These are phyloP conservation scores for Malus sylvestris DNA, from an alignment of 306 rosid genomes.

Conservation along the genomic window DNA sequence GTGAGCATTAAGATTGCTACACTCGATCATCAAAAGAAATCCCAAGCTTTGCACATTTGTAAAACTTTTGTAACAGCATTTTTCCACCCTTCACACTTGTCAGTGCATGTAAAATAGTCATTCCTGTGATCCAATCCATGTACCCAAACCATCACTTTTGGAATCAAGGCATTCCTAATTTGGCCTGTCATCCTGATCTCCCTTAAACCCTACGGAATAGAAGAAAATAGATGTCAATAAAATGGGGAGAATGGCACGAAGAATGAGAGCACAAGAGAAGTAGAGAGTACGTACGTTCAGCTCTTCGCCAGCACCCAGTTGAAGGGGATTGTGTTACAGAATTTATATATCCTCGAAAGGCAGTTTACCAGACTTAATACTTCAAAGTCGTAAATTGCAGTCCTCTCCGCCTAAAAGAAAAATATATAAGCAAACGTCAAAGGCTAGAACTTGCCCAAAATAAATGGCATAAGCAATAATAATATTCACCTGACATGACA, in stretches of 20 bases:
- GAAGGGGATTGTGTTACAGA: slow-evolving; percentile 50
- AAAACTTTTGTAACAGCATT: not conserved
- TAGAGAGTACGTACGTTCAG: slow-evolving; percentile 22
- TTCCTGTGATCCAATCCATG: slow-evolving; percentile 80
- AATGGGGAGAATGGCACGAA: slow-evolving; percentile 9
- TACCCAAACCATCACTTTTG: slow-evolving; percentile 30
- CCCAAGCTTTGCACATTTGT: not conserved
- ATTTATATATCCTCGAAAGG: slow-evolving; percentile 66
- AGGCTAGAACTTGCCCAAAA: not conserved
- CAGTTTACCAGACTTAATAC: slow-evolving; percentile 77
- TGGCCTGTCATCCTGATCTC: slow-evolving; percentile 16
- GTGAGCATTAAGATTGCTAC: not conserved
- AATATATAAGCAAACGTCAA: slow-evolving; percentile 1
- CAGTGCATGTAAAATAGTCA: slow-evolving; percentile 67
- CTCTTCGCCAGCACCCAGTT: slow-evolving; percentile 56
- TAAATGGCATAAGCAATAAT: slow-evolving; percentile 10
- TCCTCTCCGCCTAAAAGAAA: slow-evolving; percentile 77
- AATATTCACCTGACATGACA: slow-evolving; percentile 58
- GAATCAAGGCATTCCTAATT: slow-evolving; percentile 5
- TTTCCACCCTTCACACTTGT: slow-evolving; percentile 11
- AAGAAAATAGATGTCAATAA: slow-evolving; percentile 7
- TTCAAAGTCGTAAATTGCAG: slow-evolving; percentile 72
- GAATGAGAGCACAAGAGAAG: slow-evolving; percentile 9
- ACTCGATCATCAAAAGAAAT: not conserved
- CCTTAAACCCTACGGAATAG: slow-evolving; percentile 21